phyloP scores from a whole-genome alignment of 1,284 basidiomycete genomes.

The Sporisorium scitamineum region DNA sequence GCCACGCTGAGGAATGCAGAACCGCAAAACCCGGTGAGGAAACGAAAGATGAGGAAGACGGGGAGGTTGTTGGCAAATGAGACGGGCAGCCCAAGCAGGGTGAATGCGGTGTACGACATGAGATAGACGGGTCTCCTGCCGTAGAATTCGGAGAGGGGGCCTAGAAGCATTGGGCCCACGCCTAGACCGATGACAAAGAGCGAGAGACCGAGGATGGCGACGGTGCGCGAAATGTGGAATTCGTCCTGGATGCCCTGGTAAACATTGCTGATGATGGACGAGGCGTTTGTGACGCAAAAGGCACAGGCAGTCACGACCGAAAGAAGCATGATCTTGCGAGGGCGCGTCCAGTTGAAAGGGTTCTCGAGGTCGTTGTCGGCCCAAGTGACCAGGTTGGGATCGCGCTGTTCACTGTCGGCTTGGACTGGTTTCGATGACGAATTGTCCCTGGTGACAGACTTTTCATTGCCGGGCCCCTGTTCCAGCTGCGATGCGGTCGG shows the following conservation, averaged over 20 bases:
- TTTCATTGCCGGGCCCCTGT: not conserved
- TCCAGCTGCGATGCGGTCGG: conserved; percentile 24
- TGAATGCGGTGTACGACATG: conserved; percentile 50
- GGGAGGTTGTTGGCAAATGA: conserved; percentile 65
- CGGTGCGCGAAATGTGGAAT: conserved; percentile 76
- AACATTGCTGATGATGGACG: conserved; percentile 54
- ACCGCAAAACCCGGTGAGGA: conserved; percentile 66
- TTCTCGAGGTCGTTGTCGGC: conserved; percentile 43
- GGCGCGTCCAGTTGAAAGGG: conserved; percentile 43
- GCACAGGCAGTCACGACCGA: conserved; percentile 39
- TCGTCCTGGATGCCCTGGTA: conserved; percentile 71
- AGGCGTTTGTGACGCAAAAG: conserved; percentile 55
- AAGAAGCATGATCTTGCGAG: conserved; percentile 42
- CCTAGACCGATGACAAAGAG: conserved; percentile 74
- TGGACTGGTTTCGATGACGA: not conserved
- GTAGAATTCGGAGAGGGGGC: conserved; percentile 75
- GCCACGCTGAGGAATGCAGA: conserved; percentile 63
- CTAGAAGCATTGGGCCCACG: conserved; percentile 70
- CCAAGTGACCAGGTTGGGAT: conserved; percentile 51
- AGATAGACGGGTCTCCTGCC: conserved; percentile 70
- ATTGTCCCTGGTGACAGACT: not conserved
- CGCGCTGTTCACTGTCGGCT: not conserved
- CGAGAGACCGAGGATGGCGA: conserved; percentile 80
- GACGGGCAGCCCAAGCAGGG: conserved; percentile 50
- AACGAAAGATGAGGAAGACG: conserved; percentile 64